Evolutionary conservation across 345 rosid species (phyloP).

Genomic region (Mangifera indica): DNA sequence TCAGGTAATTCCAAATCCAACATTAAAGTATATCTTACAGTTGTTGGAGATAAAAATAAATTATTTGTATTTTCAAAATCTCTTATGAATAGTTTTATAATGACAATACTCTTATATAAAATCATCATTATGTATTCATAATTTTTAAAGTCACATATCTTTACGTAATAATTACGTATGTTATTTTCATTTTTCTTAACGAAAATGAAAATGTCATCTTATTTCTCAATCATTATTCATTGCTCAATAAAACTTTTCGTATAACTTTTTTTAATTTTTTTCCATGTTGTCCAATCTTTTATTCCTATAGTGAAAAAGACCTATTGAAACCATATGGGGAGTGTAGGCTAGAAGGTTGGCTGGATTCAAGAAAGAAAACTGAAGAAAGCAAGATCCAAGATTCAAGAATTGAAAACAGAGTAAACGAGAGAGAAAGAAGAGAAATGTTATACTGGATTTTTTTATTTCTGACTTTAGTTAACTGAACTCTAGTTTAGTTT

Average conservation of each 20-base stretch:
- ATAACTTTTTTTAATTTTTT: neutral
- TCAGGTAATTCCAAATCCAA: neutral
- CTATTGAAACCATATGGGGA: neutral
- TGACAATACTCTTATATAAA: neutral
- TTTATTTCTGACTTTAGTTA: no score
- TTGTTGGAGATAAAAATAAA: no score
- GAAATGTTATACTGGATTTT: no score
- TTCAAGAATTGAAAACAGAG: no score
- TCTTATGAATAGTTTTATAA: neutral
- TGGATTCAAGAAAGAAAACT: no score
- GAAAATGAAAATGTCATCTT: neutral
- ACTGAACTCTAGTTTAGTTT: no score
- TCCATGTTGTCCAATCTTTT: neutral
- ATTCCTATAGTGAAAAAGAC: neutral
- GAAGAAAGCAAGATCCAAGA: no score
- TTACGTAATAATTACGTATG: neutral
- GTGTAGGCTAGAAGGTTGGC: no score
- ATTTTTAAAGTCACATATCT: accelerated
- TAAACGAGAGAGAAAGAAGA: no score
- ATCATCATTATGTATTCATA: neutral
- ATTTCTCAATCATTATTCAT: neutral
- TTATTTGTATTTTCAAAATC: no score
- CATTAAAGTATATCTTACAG: neutral
- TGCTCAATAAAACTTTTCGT: neutral
- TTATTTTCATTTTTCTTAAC: accelerated